Base-by-base conservation (phyloP, 1,139 yeast genomes). In the Geotrichum aggregatum region DNA sequence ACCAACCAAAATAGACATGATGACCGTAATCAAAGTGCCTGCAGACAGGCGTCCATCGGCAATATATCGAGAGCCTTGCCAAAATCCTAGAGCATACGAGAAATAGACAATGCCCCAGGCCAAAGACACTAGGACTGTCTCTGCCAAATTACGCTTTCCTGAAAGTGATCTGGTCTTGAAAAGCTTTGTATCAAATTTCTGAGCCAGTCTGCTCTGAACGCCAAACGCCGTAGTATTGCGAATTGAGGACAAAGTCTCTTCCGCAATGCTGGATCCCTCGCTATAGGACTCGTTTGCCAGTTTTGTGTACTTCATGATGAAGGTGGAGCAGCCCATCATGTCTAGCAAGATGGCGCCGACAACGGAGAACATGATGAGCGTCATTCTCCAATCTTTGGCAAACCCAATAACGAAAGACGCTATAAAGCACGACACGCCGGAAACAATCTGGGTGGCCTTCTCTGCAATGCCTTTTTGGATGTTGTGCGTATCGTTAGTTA, bases 391-490 rank as follows among this genome's bases (percentile, higher is more conserved):
- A 35, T 71, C 68, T 48, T 66, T 65, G 40, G 67, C 63, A 54
- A 73, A 71, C 1, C 72, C 74, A 55, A 74, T 70, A 22, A 69
- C 67, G 44, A 73, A 60, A 11, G 77, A 73, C 18, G 74, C 63
- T 34, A 73, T 59, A 58, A 74, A 71, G 0, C 74, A 66, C 7
- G 74, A 63, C 2, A 71, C 49, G 24, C 74, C 74, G 24, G 66
- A 63, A 18, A 69, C 59, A 45, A 73, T 68, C 45, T 71, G 61
- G 16, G 75, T 76, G 18, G 72, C 66, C 61, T 73, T 73, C 58
- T 74, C 76, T 28, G 74, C 69, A 49, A 73, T 73, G 38, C 76
- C 77, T 44, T 71, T 74, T 57, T 74, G 77, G 51, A 73, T 71
- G 30, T 67, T 59, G 35, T 67, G 63, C 13, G 76, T 71, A 47